Evolutionary conservation across 192 early-diverging fungal species (phyloP), one percentile per base, ranked within the genome.

Genomic region (Powellomyces hirtus): DNA sequence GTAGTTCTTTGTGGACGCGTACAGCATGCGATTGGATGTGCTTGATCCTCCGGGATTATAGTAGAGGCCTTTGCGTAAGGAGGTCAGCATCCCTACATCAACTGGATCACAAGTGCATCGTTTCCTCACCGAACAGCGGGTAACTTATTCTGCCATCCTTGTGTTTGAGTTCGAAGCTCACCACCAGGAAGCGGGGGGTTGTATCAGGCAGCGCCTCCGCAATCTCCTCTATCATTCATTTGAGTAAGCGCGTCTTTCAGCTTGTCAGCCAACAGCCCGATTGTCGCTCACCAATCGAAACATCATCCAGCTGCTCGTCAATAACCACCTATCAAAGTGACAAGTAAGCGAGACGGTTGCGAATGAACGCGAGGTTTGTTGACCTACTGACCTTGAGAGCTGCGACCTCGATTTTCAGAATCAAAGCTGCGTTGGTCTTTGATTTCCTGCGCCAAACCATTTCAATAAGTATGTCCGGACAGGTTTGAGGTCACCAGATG

Each of bases 141-240:
- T 84, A 93, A 7, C 84, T 87, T 16, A 85, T 74, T 5, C 92
- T 83, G 14, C 90, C 91, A 67, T 87, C 79, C 30, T 73, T 58
- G 34, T 71, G 71, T 38, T 73, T 66, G 37, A 78, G 62, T 59
- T 78, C 68, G 45, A 56, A 81, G 50, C 61, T 59, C 40, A 78
- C 26, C 1, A 81, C 66, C 7, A 81, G 50, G 62, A 72, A 81
- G 33, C 79, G 49, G n/a, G 79, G 76, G 1, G 70, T 59, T n/a
- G 64, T 62, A n/a, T 81, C 79, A 20, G 78, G 78, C n/a, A 80
- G 67, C 22, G 44, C 60, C 36, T 73, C 71, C 4, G 64, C 37
- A 8, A 80, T 26, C 13, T 76, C 78, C 50, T 72, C 66, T 53
- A 42, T 29, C 35, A 35, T 20, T 37, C 26, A 10, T 34, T 18